Evolutionary conservation across 495 filamentous ascomycete species (phyloP), one percentile per base, ranked within the genome.

Genomic region (Oleoguttula mirabilis): DNA sequence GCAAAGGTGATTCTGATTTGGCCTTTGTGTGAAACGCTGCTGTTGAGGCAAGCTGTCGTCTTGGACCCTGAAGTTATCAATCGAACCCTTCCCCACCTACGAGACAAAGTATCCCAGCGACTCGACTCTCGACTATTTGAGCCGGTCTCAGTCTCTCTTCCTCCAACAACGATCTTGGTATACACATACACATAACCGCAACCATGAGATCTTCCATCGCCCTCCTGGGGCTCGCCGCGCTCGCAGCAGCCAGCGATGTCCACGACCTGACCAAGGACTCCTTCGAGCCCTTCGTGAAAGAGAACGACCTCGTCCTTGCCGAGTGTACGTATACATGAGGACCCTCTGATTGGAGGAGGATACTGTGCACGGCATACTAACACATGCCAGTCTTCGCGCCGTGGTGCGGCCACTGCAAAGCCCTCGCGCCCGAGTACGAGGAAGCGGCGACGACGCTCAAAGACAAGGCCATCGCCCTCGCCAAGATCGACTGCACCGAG

Each of bases 401-500:
- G 32, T 82, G 78, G 77, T 80, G 61, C 44, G 81, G 81, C 19
- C 81, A 86, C 68, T 86, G 81, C 76, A 86, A 86, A 65, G 81
- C 81, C 28, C 78, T 86, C 46, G 81, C 82, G 35, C 81, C 81
- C 35, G 81, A 86, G 61, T 86, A 86, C 60, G 81, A 86, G 63
- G 84, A 90, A 60, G 90, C 90, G 31, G 90, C 90, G 12, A 93
- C 87, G 0, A 78, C 80, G 32, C 68, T 99, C 51, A 99, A 96
- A 71, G 80, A 82, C 66, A 99, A 96, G 74, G 70, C 86, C 47
- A 96, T 99, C 58, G 73, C 77, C 47, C 61, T 99, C 34, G 87
- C 73, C 54, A 96, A 99, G 74, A 71, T 99, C 51, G 90, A 98
- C 66, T 99, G 90, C 70, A 96, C 90, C 55, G 87, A 76, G 52